A percentile compares a stretch with the other conserved stretches of the same genome.
These are phyloP conservation scores for Dactylella cylindrospora DNA, from an alignment of 2,329 filamentous ascomycete genomes.

Conservation along the genomic window DNA sequence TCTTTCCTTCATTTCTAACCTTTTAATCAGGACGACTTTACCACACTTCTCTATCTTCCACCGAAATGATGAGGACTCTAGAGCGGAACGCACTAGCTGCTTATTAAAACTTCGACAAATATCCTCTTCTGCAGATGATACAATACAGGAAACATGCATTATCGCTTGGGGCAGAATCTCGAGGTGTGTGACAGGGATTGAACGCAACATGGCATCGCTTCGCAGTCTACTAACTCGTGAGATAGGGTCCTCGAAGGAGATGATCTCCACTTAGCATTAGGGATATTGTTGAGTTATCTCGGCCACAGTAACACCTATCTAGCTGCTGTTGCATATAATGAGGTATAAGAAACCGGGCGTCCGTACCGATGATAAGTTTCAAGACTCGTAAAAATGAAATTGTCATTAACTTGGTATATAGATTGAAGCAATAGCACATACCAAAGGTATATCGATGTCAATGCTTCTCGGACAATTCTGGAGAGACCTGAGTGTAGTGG, in stretches of 20 bases:
- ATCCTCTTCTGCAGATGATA: conserved; percentile 31
- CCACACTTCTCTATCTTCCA: conserved; percentile 34
- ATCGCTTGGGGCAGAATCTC: conserved; percentile 84
- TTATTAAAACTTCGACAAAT: conserved; percentile 29
- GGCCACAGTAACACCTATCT: conserved; percentile 79
- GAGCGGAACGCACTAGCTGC: conserved; percentile 27
- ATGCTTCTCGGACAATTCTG: conserved; percentile 84
- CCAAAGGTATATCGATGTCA: conserved; percentile 63
- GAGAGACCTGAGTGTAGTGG: conserved; percentile 77
- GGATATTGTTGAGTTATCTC: conserved; percentile 81
- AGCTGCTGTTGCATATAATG: conserved; percentile 78
- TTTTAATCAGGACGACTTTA: conserved; percentile 26
- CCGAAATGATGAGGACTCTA: conserved; percentile 14
- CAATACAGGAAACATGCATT: conserved; percentile 76
- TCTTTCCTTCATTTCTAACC: conserved; percentile 9
- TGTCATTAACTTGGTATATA: conserved; percentile 49
- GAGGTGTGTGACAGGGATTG: conserved; percentile 55
- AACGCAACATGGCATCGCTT: background rate
- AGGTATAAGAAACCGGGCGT: conserved; percentile 57
- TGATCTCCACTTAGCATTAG: conserved; percentile 80
- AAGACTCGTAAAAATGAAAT: background rate
- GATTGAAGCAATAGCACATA: conserved; percentile 71
- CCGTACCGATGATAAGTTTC: background rate
- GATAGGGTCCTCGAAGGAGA: conserved; percentile 70
- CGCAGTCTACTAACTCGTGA: conserved; percentile 9